Evolutionary conservation across 306 rosid genomes (phyloP).

Genomic region (Fagus crenata): DNA sequence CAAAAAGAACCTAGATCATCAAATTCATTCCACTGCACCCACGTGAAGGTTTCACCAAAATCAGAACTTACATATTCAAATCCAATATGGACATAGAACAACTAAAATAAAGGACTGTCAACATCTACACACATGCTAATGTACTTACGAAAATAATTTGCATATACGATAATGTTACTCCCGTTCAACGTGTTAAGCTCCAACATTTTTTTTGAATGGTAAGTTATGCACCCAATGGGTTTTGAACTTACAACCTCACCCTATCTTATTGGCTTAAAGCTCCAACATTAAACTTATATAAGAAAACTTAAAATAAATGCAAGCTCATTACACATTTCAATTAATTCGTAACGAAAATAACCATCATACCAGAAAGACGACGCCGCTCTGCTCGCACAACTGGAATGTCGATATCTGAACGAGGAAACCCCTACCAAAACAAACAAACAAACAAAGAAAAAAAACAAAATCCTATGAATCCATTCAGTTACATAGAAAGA

Average conservation of each 20-base stretch:
- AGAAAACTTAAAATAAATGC: background rate
- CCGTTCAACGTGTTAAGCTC: too few species aligned
- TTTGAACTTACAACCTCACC: too few species aligned
- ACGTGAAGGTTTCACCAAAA: too few species aligned
- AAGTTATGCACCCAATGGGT: too few species aligned
- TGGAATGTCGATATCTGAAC: conserved; percentile 75
- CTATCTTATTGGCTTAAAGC: too few species aligned
- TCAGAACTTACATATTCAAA: too few species aligned
- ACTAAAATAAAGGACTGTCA: background rate
- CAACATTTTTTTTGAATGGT: too few species aligned
- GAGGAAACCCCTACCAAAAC: conserved; percentile 81
- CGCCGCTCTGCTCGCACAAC: conserved; percentile 63
- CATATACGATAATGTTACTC: too few species aligned
- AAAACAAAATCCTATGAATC: background rate
- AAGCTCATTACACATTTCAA: background rate
- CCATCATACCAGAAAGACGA: conserved; percentile 66
- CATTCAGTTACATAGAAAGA: background rate
- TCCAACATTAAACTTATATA: too few species aligned
- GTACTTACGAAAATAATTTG: too few species aligned
- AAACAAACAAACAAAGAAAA: background rate
- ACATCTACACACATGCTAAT: too few species aligned
- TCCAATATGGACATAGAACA: background rate
- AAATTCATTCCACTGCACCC: background rate
- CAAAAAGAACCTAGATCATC: background rate
- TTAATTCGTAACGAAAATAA: background rate